phyloP scores from a whole-genome alignment of 768 basidiomycete species.

The Phlebiopsis gigantea region DNA sequence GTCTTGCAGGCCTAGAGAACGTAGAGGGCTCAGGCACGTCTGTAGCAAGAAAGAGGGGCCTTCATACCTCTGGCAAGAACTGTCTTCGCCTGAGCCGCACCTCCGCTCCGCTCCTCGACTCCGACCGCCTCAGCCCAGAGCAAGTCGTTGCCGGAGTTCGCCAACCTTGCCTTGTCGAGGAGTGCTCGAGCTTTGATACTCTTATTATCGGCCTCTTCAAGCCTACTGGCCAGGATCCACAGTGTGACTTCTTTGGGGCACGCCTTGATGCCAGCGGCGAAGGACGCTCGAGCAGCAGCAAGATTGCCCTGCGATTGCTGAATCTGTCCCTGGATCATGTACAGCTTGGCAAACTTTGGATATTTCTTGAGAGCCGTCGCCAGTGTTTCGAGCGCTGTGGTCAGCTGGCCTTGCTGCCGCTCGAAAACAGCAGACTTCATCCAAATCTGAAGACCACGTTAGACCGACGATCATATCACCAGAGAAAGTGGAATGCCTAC shows the following conservation, averaged over 20 bases:
- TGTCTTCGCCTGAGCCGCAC: conserved; percentile 76
- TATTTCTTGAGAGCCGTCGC: conserved; percentile 74
- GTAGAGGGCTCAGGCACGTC: not conserved
- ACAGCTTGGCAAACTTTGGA: conserved; percentile 86
- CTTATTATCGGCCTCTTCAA: conserved; percentile 89
- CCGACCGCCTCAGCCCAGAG: conserved; percentile 90
- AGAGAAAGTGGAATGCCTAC: conserved; percentile 36
- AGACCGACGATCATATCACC: not conserved
- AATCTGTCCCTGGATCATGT: conserved; percentile 98
- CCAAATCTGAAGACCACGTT: conserved; percentile 74
- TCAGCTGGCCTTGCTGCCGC: conserved; percentile 75
- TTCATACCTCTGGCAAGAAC: conserved; percentile 69
- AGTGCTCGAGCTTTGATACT: conserved; percentile 90
- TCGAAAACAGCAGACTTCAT: conserved; percentile 98
- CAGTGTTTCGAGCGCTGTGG: conserved; percentile 71
- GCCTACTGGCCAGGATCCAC: conserved; percentile 83
- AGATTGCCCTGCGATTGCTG: conserved; percentile 57
- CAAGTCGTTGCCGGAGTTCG: conserved; percentile 79
- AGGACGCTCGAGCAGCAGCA: conserved; percentile 70
- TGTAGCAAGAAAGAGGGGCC: not conserved
- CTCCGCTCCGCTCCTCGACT: conserved; percentile 87
- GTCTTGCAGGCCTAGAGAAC: conserved; percentile 64
- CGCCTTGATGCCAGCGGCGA: conserved; percentile 77
- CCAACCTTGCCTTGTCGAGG: conserved; percentile 83
- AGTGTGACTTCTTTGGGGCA: conserved; percentile 81